Evolutionary conservation across 2,329 filamentous ascomycete species (phyloP).

Genomic region (Penicillium sp.): DNA sequence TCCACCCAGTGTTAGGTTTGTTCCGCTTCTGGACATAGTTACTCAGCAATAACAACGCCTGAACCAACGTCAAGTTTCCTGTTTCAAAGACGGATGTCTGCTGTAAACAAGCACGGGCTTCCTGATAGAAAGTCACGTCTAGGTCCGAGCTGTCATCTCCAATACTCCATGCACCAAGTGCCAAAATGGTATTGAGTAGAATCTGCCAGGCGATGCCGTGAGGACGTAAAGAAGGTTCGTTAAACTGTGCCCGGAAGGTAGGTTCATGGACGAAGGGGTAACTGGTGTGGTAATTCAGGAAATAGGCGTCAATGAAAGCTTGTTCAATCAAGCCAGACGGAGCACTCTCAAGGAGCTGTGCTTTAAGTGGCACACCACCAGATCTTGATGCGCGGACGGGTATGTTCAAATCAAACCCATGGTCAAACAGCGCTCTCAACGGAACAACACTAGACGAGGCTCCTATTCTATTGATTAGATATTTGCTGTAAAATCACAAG

Average conservation of each 20-base stretch:
- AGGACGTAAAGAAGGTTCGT: conserved; percentile 49
- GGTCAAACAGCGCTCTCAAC: conserved; percentile 43
- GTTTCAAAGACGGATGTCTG: conserved; percentile 53
- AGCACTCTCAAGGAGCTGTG: conserved; percentile 43
- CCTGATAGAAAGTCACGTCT: conserved; percentile 52
- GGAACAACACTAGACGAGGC: conserved; percentile 47
- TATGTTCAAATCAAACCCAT: conserved; percentile 46
- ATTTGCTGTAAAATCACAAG: neutral
- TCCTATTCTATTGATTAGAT: conserved; percentile 24
- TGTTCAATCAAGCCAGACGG: conserved; percentile 46
- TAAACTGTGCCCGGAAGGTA: conserved; percentile 53
- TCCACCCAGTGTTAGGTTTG: conserved; percentile 56
- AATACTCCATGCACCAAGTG: conserved; percentile 51
- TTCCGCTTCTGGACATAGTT: conserved; percentile 57
- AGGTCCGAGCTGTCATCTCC: conserved; percentile 47
- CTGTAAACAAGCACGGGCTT: conserved; percentile 51
- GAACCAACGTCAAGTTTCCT: conserved; percentile 54
- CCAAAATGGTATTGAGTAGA: conserved; percentile 51
- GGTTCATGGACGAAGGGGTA: conserved; percentile 55
- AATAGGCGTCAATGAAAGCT: conserved; percentile 52
- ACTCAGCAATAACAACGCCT: conserved; percentile 52
- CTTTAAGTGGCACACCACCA: conserved; percentile 41
- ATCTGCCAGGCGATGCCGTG: conserved; percentile 51
- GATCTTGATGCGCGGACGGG: conserved; percentile 36
- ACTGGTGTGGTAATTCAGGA: conserved; percentile 51